phyloP scores from a whole-genome alignment of 2,329 filamentous ascomycete genomes.

The Sporothrix mexicana region DNA sequence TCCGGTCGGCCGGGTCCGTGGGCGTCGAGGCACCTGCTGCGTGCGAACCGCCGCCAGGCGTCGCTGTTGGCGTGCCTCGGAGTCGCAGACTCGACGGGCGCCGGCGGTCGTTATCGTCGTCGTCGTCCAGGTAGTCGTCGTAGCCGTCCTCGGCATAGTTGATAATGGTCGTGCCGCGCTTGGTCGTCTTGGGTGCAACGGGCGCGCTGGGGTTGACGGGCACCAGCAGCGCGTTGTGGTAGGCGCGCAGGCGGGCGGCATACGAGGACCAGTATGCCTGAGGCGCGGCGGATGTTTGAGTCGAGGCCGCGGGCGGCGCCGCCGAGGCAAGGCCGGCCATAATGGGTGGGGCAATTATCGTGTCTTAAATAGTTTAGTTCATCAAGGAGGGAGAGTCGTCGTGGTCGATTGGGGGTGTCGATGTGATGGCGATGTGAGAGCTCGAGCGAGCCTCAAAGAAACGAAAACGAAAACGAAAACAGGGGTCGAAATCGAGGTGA shows the following conservation, averaged over 20 bases:
- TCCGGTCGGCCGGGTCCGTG: conserved; percentile 69
- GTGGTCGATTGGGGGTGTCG: neutral
- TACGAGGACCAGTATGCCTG: conserved; percentile 92
- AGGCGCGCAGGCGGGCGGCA: conserved; percentile 85
- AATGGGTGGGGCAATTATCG: neutral
- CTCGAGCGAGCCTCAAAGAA: neutral
- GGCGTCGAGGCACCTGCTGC: neutral
- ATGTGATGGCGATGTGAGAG: neutral
- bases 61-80: conserved; percentile 70
- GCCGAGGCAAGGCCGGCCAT: conserved; percentile 28
- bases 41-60: conserved; percentile 49
- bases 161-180: conserved; percentile 93
- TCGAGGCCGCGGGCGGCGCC: neutral
- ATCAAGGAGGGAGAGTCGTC: neutral
- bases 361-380: too few species aligned
- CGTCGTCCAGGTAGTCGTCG: conserved; percentile 72
- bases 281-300: conserved; percentile 55
- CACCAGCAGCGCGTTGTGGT: conserved; percentile 88
- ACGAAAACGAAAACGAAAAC: neutral
- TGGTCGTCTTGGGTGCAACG: conserved; percentile 83
- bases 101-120: conserved; percentile 76
- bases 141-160: conserved; percentile 98
- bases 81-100: conserved; percentile 83
- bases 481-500: neutral
- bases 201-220: conserved; percentile 76